Evolutionary conservation across 768 basidiomycete species (phyloP), one percentile per base, ranked within the genome.

Genomic region (Butyriboletus loyo): DNA sequence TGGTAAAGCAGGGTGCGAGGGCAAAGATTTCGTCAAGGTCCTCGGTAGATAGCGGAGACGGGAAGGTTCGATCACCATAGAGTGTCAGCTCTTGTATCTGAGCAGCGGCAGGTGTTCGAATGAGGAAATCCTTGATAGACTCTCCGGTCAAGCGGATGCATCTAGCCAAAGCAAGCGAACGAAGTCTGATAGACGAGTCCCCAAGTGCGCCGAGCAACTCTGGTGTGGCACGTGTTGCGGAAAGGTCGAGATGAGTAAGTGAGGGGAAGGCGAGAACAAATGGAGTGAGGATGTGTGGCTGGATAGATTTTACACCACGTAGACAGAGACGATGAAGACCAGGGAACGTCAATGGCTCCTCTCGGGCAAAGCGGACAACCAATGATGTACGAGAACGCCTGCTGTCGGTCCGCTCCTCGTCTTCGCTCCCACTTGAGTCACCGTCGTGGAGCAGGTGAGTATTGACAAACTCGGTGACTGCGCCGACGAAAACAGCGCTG

Each of bases 161-260:
- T 15, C 94, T 82, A 24, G 87, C 89, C 25, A 99, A 75, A 13
- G 89, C 87, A 46, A 99, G 80, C 0, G 91, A 88, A 53, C 79
- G 78, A 36, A 99, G 77, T 25, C 79, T 82, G 54, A 92, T 71
- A 27, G 85, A 85, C 4, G 88, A 87, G 25, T 77, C 70, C 1
- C 83, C 82, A 14, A 98, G 76, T 0, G 79, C 71, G 27, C 76
- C 70, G 9, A 98, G 83, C 9, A 97, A 80, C 30, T 92, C 85
- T 4, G 89, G 82, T 1, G 82, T 82, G 32, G 81, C 79, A 7
- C 89, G 86, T n/a, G 93, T 98, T 49, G 88, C 87, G 3, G 93
- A 95, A 25, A 97, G 80, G 67, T 97, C 92, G 62, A 97, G 84
- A 64, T 93, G 89, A 15, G 92, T 92, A 21, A 98, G 83, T 38